Conservation (phyloP, 2,329 filamentous ascomycete species). For the Aspergillus persii region DNA sequence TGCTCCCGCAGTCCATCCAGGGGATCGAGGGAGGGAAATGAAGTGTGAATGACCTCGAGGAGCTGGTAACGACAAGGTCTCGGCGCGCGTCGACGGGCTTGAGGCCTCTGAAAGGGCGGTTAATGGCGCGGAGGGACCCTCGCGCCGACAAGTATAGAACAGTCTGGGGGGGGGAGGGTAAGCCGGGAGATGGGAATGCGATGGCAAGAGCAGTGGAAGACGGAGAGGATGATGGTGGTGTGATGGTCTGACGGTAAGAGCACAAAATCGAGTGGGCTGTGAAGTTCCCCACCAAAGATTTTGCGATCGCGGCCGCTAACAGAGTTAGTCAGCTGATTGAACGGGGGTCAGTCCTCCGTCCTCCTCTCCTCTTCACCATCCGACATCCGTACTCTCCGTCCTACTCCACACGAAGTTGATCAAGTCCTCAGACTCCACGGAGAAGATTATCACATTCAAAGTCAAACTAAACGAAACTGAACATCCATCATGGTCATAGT, state of each 20-base stretch:
- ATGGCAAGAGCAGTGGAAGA: background rate
- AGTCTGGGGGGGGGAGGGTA: background rate
- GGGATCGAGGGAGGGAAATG: constrained; percentile 10
- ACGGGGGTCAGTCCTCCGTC: constrained; percentile 10
- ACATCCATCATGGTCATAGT: too few relatives aligned
- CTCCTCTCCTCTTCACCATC: too few relatives aligned
- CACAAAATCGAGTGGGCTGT: constrained; percentile 16
- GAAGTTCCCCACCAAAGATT: constrained; percentile 26
- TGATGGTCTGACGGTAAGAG: constrained; percentile 12
- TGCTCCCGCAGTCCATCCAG: constrained; percentile 40
- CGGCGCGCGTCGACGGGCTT: constrained; percentile 3
- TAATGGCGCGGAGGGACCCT: background rate
- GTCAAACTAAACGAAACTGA: too few relatives aligned
- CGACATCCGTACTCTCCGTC: too few relatives aligned
- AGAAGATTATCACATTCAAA: too few relatives aligned
- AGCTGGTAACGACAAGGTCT: constrained; percentile 13
- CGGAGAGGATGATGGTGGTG: background rate
- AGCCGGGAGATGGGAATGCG: background rate
- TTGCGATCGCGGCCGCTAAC: constrained; percentile 22
- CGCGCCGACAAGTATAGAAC: background rate
- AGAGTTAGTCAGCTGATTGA: background rate
- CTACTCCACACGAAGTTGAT: too few relatives aligned
- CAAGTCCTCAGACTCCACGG: too few relatives aligned
- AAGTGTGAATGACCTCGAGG: constrained; percentile 9
- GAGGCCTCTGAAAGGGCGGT: constrained; percentile 1